These are phyloP conservation scores for Syzygium aqueum DNA, from an alignment of 345 rosid genomes.

Conservation along the genomic window DNA sequence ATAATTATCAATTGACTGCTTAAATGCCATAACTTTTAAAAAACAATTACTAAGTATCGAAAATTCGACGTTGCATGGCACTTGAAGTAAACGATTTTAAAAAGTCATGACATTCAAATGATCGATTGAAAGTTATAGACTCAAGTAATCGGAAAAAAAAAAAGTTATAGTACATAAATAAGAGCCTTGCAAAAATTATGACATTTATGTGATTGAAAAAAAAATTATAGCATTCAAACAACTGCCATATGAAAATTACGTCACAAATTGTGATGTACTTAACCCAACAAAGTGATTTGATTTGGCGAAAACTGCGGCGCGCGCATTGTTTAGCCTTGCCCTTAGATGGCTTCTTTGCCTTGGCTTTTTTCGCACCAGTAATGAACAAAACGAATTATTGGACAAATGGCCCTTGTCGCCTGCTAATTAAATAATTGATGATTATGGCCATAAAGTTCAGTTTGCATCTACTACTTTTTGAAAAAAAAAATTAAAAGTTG, in stretches of 20 bases:
- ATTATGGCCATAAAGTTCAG: not conserved
- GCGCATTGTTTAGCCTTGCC: not conserved
- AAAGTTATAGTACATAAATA: rapidly evolving
- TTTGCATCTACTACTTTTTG: not conserved
- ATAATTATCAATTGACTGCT: not conserved
- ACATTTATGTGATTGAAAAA: not conserved
- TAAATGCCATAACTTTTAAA: rapidly evolving
- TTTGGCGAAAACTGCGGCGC: not conserved
- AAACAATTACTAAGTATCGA: rapidly evolving
- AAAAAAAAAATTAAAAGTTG: not conserved
- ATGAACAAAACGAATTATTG: not conserved
- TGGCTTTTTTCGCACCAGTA: not conserved
- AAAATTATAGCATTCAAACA: not conserved
- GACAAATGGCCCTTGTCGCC: not conserved
- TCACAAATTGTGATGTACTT: not conserved
- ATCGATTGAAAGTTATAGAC: not conserved
- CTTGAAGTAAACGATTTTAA: rapidly evolving
- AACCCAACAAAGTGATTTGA: not conserved
- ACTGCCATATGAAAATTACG: not conserved
- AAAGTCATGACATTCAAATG: not conserved
- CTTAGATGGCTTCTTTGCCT: not conserved
- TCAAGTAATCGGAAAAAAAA: not conserved
- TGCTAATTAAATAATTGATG: not conserved
- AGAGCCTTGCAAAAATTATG: not conserved
- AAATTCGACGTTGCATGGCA: not conserved